Evolutionary conservation across 1,139 yeast species (phyloP).

Genomic region (Saccharomycopsis hybrid): DNA sequence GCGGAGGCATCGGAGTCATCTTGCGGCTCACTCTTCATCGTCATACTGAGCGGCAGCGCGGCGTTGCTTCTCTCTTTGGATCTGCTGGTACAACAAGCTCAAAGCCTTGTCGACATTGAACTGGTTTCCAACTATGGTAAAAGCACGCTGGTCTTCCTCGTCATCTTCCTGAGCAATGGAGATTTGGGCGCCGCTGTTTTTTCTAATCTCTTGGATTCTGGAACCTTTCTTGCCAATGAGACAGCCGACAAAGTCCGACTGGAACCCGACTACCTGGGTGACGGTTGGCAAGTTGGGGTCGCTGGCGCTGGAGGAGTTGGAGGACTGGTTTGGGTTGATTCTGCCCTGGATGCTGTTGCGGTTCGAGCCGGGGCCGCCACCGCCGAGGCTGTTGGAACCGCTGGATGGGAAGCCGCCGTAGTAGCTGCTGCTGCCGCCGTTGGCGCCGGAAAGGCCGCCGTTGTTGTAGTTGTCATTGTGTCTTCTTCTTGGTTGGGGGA

Average conservation of each 20-base stretch:
- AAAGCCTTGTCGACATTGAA: conserved; percentile 66
- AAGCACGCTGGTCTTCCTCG: conserved; percentile 57
- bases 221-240: conserved; percentile 83
- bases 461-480: conserved; percentile 14
- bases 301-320: conserved; percentile 5
- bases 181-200: conserved; percentile 74
- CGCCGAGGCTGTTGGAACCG: conserved; percentile 11
- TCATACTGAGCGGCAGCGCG: conserved; percentile 30
- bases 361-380: conserved; percentile 12
- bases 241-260: conserved; percentile 86
- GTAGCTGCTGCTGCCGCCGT: too few species aligned
- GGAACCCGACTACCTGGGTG: conserved; percentile 48
- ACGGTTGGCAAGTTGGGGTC: conserved; percentile 27
- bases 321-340: too few species aligned
- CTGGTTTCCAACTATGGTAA: conserved; percentile 65
- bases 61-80: conserved; percentile 73
- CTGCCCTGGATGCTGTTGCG: too few species aligned
- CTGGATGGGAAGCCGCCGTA: too few species aligned
- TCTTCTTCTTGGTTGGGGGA: conserved; percentile 34
- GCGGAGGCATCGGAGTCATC: too few species aligned
- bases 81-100: conserved; percentile 60
- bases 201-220: conserved; percentile 81
- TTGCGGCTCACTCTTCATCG: too few species aligned
- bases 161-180: conserved; percentile 70
- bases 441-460: conserved; percentile 10